These are phyloP conservation scores for Suillus tomentosus DNA, from an alignment of 768 basidiomycete species.

Conservation along the genomic window DNA sequence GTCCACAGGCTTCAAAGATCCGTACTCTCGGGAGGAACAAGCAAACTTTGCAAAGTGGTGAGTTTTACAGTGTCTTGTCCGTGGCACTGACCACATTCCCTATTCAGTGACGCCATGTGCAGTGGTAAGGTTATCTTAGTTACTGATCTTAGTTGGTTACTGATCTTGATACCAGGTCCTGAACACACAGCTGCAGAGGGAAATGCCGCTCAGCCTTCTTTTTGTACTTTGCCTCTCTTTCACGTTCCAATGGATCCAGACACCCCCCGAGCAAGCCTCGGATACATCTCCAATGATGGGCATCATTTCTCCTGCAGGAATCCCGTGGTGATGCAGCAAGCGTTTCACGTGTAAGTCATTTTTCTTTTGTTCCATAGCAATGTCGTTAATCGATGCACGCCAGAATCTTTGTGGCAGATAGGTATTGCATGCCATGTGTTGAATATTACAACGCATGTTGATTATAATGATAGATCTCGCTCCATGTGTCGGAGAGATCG, in stretches of 20 bases:
- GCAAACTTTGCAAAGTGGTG: conserved; percentile 44
- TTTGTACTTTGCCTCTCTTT: conserved; percentile 55
- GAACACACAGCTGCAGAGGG: conserved; percentile 47
- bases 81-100: neutral
- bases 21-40: conserved; percentile 59
- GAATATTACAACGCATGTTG: conserved; percentile 1
- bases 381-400: neutral
- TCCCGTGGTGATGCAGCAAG: conserved; percentile 51
- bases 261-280: conserved; percentile 29
- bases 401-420: conserved; percentile 58
- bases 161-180: conserved; percentile 36
- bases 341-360: conserved; percentile 58
- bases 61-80: conserved; percentile 14
- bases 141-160: neutral
- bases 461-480: conserved; percentile 26
- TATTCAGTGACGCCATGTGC: conserved; percentile 51
- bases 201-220: conserved; percentile 49
- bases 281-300: conserved; percentile 58
- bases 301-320: conserved; percentile 57
- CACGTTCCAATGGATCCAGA: conserved; percentile 40
- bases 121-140: conserved; percentile 33
- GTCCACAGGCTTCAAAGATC: conserved; percentile 58
- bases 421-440: conserved; percentile 25
- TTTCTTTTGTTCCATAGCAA: conserved; percentile 1
- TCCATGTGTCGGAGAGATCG: neutral